Base-by-base conservation (phyloP, 331 rosid species). In the Acacia concinna region DNA sequence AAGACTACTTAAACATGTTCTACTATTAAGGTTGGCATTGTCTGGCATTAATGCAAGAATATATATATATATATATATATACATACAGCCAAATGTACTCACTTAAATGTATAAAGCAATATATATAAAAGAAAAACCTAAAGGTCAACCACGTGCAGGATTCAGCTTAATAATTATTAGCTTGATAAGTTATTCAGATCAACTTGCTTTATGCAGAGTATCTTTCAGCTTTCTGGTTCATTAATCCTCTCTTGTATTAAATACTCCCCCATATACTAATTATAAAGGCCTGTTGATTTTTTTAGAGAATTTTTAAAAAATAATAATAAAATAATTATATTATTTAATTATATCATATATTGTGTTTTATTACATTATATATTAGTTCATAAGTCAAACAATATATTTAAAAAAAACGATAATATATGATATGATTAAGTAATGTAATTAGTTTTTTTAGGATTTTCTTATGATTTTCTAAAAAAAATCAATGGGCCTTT, bases 81-180 rank as follows among this genome's bases (percentile, higher is more conserved):
- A 34, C 35, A 64, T 34, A 2, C 21, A 17, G 18, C 52, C 25
- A 63, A 49, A 20, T 52, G 20, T 57, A 49, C 13, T 40, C 13
- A 52, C 30, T 21, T 10, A 37, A 62, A 70, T 63, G 12, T 31
- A 30, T 21, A 62, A 15, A 34, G 32, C 23, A 78, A 35, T 67
- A 8, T 67, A 8, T 38, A 65, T 44, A 78, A 35, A 59, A 38
- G 60, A 71, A 38, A 23, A 49, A 79, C 62, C 31, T 31, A 74
- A 57, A 75, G 81, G 78, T 79, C 79, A 79, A 84, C 72, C 87
- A 75, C 79, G 59, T 79, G 83, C 74, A 35, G 4, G 74, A 59
- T 74, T 35, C 59, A 37, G 65, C 78, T 47, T 60, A 79, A 69
- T 69, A 74, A 40, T 40, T 21, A 38, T 38, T 20, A 35, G 28